These are phyloP conservation scores for Nannizziopsis arthrosporioides DNA, from an alignment of 2,329 filamentous ascomycete species.

Conservation along the genomic window DNA sequence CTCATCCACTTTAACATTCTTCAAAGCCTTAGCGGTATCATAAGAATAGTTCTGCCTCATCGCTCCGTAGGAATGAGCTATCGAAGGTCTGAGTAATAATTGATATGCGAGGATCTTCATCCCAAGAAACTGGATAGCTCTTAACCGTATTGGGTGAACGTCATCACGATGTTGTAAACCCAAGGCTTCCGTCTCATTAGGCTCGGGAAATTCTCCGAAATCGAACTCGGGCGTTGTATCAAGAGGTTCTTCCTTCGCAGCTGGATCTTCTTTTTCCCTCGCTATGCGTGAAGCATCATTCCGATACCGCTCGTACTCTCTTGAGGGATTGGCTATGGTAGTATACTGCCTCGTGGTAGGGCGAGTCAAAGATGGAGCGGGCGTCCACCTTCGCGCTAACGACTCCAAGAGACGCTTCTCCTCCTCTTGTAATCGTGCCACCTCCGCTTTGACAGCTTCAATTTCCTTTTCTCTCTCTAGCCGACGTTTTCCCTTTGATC, in stretches of 20 bases:
- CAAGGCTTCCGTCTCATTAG: neutral
- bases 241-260: neutral
- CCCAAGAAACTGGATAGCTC: constrained; percentile 31
- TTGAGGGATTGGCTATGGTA: constrained; percentile 16
- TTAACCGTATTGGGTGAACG: constrained; percentile 21
- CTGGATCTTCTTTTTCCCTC: neutral
- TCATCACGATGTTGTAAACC: constrained; percentile 11
- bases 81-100: constrained; percentile 28
- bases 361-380: neutral
- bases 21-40: constrained; percentile 19
- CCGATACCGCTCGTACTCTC: constrained; percentile 7
- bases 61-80: constrained; percentile 30
- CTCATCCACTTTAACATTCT: constrained; percentile 22
- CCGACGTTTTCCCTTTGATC: constrained; percentile 30
- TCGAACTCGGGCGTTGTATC: neutral
- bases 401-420: constrained; percentile 28
- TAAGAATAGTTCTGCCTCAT: constrained; percentile 23
- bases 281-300: neutral
- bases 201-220: neutral
- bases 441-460: constrained; percentile 33
- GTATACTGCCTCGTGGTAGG: constrained; percentile 15
- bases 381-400: constrained; percentile 20
- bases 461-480: constrained; percentile 34
- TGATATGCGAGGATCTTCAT: constrained; percentile 31
- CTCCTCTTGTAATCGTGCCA: constrained; percentile 30